Evolutionary conservation across 257 asterid species (phyloP).

Genomic region (Perilla frutescens): DNA sequence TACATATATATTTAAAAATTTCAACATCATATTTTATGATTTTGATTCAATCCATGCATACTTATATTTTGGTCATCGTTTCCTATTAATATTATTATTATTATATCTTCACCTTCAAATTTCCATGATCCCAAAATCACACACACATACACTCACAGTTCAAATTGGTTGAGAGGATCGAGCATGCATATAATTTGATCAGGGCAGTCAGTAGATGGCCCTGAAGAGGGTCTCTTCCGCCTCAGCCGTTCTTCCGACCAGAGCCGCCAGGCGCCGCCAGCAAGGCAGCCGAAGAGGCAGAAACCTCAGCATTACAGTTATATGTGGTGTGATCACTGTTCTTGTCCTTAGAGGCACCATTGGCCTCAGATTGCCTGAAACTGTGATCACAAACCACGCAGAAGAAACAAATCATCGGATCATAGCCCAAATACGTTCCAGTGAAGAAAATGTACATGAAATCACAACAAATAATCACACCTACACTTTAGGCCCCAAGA

Average conservation of each 20-base stretch:
- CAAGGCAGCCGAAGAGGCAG: no score
- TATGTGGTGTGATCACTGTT: constrained; percentile 50
- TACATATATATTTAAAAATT: not conserved
- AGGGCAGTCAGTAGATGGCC: no score
- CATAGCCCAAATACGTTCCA: constrained; percentile 48
- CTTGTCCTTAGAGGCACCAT: constrained; percentile 37
- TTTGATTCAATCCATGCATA: constrained; percentile 15
- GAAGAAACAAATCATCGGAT: constrained; percentile 42
- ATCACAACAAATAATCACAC: constrained; percentile 14
- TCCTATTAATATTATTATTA: not conserved
- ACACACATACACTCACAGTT: not conserved
- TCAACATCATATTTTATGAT: constrained; percentile 7
- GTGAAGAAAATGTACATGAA: constrained; percentile 26
- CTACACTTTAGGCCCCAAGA: constrained; percentile 51
- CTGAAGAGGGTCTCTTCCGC: no score
- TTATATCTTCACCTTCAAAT: no score
- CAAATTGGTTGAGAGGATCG: not conserved
- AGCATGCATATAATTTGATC: not conserved
- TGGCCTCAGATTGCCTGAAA: constrained; percentile 27
- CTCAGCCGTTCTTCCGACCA: no score
- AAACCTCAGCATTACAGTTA: no score
- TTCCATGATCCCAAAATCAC: not conserved
- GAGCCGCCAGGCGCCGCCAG: no score
- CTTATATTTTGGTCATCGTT: not conserved
- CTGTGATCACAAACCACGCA: not conserved